Conservation (phyloP, 352 stramenopile genomes). For the Phytophthora vignae region DNA sequence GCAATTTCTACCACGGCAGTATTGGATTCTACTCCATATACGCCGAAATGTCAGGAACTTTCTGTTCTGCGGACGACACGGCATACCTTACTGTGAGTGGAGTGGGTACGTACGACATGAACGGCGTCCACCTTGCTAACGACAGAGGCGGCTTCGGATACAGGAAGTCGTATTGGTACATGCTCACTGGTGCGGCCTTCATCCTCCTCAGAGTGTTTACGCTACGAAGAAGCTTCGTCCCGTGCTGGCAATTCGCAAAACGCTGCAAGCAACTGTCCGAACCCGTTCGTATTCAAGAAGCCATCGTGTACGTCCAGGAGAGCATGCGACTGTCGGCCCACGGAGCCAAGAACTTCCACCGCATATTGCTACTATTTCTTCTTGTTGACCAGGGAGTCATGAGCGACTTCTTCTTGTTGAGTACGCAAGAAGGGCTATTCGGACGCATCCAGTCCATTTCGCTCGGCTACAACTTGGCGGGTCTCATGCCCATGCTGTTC, state of each 20-base stretch:
- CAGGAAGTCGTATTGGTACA: constrained; percentile 41
- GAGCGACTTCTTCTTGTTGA: constrained; percentile 37
- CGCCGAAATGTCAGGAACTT: constrained; percentile 24
- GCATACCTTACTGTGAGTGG: constrained; percentile 16
- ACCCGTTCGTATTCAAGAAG: constrained; percentile 23
- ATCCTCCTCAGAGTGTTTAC: constrained; percentile 26
- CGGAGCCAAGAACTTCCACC: constrained; percentile 30
- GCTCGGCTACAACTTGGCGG: constrained; percentile 41
- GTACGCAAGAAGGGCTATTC: constrained; percentile 30
- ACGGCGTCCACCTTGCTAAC: constrained; percentile 16
- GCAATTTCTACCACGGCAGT: constrained; percentile 42
- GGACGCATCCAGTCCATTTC: constrained; percentile 37
- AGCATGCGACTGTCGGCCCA: constrained; percentile 26
- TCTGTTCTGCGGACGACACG: constrained; percentile 17
- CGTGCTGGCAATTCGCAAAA: constrained; percentile 15
- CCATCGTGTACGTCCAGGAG: constrained; percentile 25
- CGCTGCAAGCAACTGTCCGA: constrained; percentile 20
- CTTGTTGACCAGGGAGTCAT: constrained; percentile 35
- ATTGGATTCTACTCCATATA: constrained; percentile 44
- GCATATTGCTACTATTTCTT: constrained; percentile 23
- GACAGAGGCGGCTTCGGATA: constrained; percentile 20
- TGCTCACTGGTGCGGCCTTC: constrained; percentile 15
- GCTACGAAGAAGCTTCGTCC: constrained; percentile 28
- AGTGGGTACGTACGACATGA: constrained; percentile 29
- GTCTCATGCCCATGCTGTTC: constrained; percentile 38